A percentile compares a stretch with the other conserved stretches of the same genome.
Evolutionary conservation across 768 basidiomycete genomes (phyloP).

Genomic region (Tephrocybe sp.): DNA sequence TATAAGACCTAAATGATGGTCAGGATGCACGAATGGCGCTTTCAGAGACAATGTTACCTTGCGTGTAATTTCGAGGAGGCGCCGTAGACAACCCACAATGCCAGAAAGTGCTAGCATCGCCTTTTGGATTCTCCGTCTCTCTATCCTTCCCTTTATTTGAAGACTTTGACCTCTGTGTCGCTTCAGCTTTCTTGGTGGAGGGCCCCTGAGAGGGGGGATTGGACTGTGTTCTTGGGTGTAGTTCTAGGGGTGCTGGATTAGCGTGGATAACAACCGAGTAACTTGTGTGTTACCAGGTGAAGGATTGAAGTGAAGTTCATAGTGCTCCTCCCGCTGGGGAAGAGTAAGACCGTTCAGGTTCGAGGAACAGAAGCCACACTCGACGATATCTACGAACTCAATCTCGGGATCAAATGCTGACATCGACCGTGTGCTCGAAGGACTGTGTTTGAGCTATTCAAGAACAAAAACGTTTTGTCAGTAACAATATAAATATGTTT

Average conservation of each 20-base stretch:
- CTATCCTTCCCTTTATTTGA: conserved; percentile 8
- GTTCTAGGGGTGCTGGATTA: neutral
- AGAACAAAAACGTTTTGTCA: neutral
- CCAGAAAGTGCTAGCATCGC: conserved; percentile 64
- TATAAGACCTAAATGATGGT: conserved; percentile 54
- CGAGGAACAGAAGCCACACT: conserved; percentile 53
- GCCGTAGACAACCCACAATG: conserved; percentile 39
- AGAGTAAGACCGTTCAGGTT: conserved; percentile 39
- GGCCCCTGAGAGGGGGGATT: neutral
- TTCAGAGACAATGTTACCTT: conserved; percentile 49
- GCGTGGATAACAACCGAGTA: neutral
- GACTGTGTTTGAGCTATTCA: neutral
- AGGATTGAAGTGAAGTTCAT: conserved; percentile 45
- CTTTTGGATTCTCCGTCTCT: conserved; percentile 11
- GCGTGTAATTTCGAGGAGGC: conserved; percentile 59
- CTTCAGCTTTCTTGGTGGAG: neutral
- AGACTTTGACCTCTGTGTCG: neutral
- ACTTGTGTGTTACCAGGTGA: conserved; percentile 1
- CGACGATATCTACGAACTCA: conserved; percentile 12
- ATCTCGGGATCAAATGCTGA: conserved; percentile 11
- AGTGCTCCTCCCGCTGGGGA: conserved; percentile 51
- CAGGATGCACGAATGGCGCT: neutral
- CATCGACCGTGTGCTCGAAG: neutral
- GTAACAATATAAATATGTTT: too few species aligned
- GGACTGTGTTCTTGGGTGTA: neutral